Evolutionary conservation across 495 filamentous ascomycete genomes (phyloP).

Genomic region (Polyplosphaeria fusca): DNA sequence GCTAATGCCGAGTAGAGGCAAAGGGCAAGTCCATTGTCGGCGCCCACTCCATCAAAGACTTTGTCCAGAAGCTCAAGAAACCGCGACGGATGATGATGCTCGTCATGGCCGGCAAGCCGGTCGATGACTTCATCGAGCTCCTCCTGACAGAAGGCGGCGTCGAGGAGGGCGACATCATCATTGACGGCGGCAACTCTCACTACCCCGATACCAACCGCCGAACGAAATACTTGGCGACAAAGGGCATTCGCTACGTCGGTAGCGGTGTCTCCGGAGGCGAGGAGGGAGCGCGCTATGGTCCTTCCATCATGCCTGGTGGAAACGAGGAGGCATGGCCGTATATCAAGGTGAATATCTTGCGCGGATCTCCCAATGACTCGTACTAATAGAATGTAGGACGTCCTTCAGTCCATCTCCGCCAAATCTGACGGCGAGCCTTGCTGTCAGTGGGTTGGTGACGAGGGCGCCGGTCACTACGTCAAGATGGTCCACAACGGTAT

Average conservation of each 20-base stretch:
- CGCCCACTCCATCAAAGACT: conserved; percentile 90
- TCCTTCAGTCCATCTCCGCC: conserved; percentile 95
- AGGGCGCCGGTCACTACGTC: conserved; percentile 98
- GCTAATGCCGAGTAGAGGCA: conserved; percentile 29
- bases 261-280: conserved; percentile 98
- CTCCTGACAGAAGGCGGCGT: conserved; percentile 72
- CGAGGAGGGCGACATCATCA: conserved; percentile 95
- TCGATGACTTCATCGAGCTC: conserved; percentile 97
- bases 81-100: conserved; percentile 96
- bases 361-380: background rate
- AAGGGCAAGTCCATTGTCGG: conserved; percentile 86
- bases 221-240: conserved; percentile 73
- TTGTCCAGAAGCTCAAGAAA: conserved; percentile 91
- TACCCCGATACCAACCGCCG: conserved; percentile 98
- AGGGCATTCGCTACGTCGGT: conserved; percentile 95
- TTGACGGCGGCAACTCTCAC: conserved; percentile 98
- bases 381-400: conserved; percentile 49
- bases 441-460: conserved; percentile 99
- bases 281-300: conserved; percentile 96
- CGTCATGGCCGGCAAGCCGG: conserved; percentile 94
- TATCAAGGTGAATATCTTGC: conserved; percentile 61
- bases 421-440: conserved; percentile 95
- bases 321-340: conserved; percentile 97
- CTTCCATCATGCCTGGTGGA: conserved; percentile 97
- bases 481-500: conserved; percentile 99